phyloP scores from a whole-genome alignment of 768 basidiomycete genomes.

The Lactifluus subvellereus region DNA sequence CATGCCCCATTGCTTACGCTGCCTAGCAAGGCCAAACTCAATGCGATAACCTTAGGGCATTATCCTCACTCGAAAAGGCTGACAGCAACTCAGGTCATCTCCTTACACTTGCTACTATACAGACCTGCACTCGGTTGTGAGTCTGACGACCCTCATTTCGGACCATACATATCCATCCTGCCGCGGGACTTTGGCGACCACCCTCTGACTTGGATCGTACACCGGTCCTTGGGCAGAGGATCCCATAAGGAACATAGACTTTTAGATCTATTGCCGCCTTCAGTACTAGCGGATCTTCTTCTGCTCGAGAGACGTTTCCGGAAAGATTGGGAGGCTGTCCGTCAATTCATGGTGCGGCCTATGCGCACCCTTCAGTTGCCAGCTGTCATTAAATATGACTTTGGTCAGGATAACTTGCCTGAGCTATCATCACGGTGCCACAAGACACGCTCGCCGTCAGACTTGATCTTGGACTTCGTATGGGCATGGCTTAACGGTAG shows the following conservation, averaged over 20 bases:
- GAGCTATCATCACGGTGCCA: constrained; percentile 2
- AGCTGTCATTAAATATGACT: not conserved
- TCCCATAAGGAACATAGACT: constrained; percentile 29
- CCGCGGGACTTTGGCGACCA: constrained; percentile 70
- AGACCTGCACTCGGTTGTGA: constrained; percentile 39
- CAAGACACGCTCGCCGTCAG: constrained; percentile 1
- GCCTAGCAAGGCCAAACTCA: constrained; percentile 67
- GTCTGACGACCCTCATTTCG: constrained; percentile 52
- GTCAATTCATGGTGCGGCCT: constrained; percentile 46
- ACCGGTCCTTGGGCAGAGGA: constrained; percentile 20
- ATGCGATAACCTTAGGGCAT: constrained; percentile 57
- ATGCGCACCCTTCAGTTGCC: not conserved
- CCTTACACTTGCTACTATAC: constrained; percentile 73
- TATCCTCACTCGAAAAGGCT: constrained; percentile 47
- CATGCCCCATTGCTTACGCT: constrained; percentile 52
- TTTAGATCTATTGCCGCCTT: constrained; percentile 45
- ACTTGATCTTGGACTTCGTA: constrained; percentile 44
- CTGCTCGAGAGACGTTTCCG: constrained; percentile 44
- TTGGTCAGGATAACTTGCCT: constrained; percentile 10
- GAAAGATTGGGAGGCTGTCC: constrained; percentile 53
- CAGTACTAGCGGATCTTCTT: constrained; percentile 38
- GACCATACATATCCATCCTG: constrained; percentile 74
- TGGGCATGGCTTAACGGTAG: constrained; percentile 94
- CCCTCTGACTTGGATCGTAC: constrained; percentile 72
- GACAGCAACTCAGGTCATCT: constrained; percentile 68